These are phyloP conservation scores for Rhodotorula sp. DNA, from an alignment of 1,284 basidiomycete species.

Conservation along the genomic window DNA sequence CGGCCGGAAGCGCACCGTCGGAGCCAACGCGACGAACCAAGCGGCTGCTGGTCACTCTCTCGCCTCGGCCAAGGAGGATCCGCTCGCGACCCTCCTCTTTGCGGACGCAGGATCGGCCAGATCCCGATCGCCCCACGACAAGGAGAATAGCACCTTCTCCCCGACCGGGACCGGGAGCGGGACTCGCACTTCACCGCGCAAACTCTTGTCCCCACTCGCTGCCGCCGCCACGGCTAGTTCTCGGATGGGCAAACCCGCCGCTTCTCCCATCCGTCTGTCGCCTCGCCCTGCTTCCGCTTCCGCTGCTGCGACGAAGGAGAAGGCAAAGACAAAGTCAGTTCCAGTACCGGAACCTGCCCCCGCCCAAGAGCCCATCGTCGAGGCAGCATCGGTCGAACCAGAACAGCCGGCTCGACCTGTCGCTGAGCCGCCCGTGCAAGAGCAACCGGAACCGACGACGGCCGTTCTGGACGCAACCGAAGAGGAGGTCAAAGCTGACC, in stretches of 20 bases:
- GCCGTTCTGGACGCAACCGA: background rate
- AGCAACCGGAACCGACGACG: no score
- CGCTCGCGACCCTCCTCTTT: conserved; percentile 38
- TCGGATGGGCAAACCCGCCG: background rate
- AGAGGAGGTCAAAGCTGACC: conserved; percentile 20
- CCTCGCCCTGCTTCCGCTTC: background rate
- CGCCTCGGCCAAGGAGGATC: conserved; percentile 26
- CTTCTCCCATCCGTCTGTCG: conserved; percentile 9
- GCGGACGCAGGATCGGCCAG: background rate
- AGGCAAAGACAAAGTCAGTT: background rate
- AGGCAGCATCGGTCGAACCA: conserved; percentile 13
- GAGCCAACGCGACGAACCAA: conserved; percentile 3
- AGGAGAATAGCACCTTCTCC: conserved; percentile 22
- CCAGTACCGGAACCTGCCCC: background rate
- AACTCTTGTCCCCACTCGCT: conserved; percentile 12
- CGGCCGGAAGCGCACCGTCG: conserved; percentile 27
- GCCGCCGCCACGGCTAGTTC: background rate
- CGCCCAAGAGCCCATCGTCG: conserved; percentile 9
- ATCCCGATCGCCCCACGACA: background rate
- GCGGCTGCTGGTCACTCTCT: background rate
- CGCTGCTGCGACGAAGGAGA: background rate
- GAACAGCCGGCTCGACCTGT: background rate
- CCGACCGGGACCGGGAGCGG: background rate
- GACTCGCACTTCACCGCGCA: background rate
- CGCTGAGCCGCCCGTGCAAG: background rate